Evolutionary conservation across 139 green algal species (phyloP), one percentile per base, ranked within the genome.

Genomic region (Chloropicon primus): DNA sequence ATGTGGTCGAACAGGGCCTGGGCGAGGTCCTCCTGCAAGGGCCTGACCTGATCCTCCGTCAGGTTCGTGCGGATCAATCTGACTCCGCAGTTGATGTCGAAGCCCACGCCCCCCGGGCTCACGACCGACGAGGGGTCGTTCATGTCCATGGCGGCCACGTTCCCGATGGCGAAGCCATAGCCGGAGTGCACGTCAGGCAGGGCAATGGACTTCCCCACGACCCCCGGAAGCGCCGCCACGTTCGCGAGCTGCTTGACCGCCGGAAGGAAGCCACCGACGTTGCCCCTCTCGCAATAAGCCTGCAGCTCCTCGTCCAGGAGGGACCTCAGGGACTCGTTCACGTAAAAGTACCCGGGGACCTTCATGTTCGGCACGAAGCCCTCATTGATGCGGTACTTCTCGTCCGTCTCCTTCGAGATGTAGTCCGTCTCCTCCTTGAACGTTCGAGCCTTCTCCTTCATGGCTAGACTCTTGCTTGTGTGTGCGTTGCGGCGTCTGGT

Each of bases 81-180:
- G 62, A 96, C 92, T n/a, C 91, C 92, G 80, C 92, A 97, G 80
- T 96, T 96, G 81, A 96, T 96, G 79, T 96, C 92, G 81, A 88
- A 89, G 3, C 82, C 82, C 2, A 86, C 82, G 26, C 91, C 89
- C 0, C 90, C 92, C 1, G 92, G 92, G 0, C 89, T 94, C 22
- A 97, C 92, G n/a, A 97, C 83, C 0, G 92, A 84, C 72, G 89
- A 78, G 2, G 89, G 88, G 79, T 96, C 77, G 17, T 77, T 41
- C 89, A 94, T 94, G 85, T 97, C 89, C 71, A 97, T 96, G 0
- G 92, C 92, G 10, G 92, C 92, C 27, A 97, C 92, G 62, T 97
- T 97, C 72, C 92, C 92, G 72, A 97, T 97, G 28, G 90, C 89
- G 81, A 97, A 96, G 24, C 92, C 92, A 80, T 97, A 97, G 22